Conservation (phyloP, 2,329 filamentous ascomycete species). For the Didymella lethalis region DNA sequence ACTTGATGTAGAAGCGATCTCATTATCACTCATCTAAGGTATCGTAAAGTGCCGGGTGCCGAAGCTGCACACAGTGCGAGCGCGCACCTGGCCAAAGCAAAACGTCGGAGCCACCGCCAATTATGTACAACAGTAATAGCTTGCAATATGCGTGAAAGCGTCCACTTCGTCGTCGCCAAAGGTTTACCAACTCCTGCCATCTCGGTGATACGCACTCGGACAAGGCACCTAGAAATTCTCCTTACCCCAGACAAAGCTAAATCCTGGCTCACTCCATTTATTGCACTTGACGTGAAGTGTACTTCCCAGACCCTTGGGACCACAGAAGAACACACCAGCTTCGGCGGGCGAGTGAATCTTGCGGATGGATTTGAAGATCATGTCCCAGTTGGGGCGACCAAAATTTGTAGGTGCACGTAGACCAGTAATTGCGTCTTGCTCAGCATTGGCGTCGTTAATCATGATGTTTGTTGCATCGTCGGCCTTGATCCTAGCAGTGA, state of each 20-base stretch:
- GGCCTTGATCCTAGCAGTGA: conserved; percentile 85
- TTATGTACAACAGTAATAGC: conserved; percentile 18
- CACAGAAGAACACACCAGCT: conserved; percentile 73
- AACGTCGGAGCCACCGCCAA: conserved; percentile 4
- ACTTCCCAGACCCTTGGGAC: conserved; percentile 80
- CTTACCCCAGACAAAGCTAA: conserved; percentile 73
- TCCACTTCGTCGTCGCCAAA: conserved; percentile 1
- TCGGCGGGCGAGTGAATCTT: conserved; percentile 65
- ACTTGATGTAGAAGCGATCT: neutral
- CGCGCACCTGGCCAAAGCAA: neutral
- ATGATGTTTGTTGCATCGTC: conserved; percentile 91
- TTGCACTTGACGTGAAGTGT: conserved; percentile 84
- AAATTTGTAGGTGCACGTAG: conserved; percentile 84
- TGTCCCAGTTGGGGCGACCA: conserved; percentile 87
- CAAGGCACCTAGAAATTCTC: conserved; percentile 67
- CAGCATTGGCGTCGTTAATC: conserved; percentile 87
- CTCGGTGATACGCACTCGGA: neutral
- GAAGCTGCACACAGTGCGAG: conserved; percentile 16
- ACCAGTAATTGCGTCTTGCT: conserved; percentile 85
- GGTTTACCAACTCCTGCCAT: neutral
- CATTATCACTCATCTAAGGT: conserved; percentile 10
- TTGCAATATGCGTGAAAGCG: conserved; percentile 12
- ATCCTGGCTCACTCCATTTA: conserved; percentile 83
- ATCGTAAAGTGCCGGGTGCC: conserved; percentile 8
- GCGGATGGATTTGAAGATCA: conserved; percentile 83